Evolutionary conservation across 371 early-diverging fungal species (phyloP).

Genomic region (Umbelopsis sp.): DNA sequence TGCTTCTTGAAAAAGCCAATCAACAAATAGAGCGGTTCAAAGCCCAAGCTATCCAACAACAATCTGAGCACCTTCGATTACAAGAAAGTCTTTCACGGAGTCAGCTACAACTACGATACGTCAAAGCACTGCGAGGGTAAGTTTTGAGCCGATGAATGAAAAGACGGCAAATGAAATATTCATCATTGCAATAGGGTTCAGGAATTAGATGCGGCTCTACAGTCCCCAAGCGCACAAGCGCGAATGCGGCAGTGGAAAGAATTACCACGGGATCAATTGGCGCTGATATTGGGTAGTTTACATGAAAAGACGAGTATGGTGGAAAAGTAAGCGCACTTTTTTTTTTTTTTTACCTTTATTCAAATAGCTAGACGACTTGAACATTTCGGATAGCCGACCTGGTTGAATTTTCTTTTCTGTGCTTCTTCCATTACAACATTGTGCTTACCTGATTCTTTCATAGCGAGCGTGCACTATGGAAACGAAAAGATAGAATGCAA

Average conservation of each 20-base stretch:
- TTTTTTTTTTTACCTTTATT: too few relatives aligned
- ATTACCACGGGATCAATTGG: conserved; percentile 6
- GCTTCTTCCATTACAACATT: too few relatives aligned
- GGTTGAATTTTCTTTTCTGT: too few relatives aligned
- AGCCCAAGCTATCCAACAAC: neutral
- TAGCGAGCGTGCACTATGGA: neutral
- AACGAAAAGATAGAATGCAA: conserved; percentile 15
- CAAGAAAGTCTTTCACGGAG: neutral
- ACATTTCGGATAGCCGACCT: neutral
- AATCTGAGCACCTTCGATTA: neutral
- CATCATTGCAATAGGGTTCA: neutral
- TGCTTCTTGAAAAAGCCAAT: neutral
- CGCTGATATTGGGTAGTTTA: neutral
- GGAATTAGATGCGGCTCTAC: neutral
- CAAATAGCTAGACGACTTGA: neutral
- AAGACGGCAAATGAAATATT: neutral
- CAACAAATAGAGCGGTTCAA: neutral
- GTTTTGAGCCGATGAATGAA: neutral
- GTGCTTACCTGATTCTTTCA: neutral
- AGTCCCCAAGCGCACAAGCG: conserved; percentile 11
- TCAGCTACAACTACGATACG: conserved; percentile 2
- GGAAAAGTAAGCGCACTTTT: neutral
- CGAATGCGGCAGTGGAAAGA: conserved; percentile 17
- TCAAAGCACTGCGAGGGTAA: neutral
- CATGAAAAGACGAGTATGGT: conserved; percentile 1